These are phyloP conservation scores for Hypomontagnella monticulosa DNA, from an alignment of 495 filamentous ascomycete species.

Conservation along the genomic window DNA sequence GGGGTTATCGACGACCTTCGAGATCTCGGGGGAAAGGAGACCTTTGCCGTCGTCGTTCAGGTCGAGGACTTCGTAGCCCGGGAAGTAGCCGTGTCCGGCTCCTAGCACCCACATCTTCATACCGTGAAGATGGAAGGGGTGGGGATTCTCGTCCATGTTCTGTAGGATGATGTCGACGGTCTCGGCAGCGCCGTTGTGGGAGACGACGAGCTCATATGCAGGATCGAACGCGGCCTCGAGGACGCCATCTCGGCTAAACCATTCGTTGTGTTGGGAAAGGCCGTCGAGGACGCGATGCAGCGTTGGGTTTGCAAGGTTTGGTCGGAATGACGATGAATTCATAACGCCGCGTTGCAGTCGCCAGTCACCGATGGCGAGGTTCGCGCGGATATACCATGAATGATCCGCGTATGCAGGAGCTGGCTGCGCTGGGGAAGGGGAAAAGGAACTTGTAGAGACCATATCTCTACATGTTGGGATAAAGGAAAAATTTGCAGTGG, in stretches of 20 bases:
- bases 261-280: conserved; percentile 57
- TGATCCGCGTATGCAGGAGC: conserved; percentile 56
- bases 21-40: conserved; percentile 28
- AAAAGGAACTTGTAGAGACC: conserved; percentile 48
- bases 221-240: conserved; percentile 62
- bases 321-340: conserved; percentile 63
- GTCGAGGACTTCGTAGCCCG: conserved; percentile 47
- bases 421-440: conserved; percentile 50
- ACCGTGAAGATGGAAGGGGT: conserved; percentile 75
- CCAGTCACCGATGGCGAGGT: conserved; percentile 66
- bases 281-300: conserved; percentile 58
- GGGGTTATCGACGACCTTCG: conserved; percentile 35
- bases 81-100: conserved; percentile 63
- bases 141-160: conserved; percentile 69
- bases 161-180: conserved; percentile 71
- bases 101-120: conserved; percentile 67
- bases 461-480: conserved; percentile 55
- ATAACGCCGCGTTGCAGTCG: conserved; percentile 64
- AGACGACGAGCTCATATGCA: conserved; percentile 56
- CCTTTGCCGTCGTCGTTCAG: conserved; percentile 39
- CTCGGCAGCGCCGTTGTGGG: conserved; percentile 50
- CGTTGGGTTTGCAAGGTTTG: conserved; percentile 54
- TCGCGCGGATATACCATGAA: conserved; percentile 59
- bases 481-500: conserved; percentile 49
- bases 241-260: conserved; percentile 57